Conservation (phyloP, 345 rosid species). For the Populus pruinosa region DNA sequence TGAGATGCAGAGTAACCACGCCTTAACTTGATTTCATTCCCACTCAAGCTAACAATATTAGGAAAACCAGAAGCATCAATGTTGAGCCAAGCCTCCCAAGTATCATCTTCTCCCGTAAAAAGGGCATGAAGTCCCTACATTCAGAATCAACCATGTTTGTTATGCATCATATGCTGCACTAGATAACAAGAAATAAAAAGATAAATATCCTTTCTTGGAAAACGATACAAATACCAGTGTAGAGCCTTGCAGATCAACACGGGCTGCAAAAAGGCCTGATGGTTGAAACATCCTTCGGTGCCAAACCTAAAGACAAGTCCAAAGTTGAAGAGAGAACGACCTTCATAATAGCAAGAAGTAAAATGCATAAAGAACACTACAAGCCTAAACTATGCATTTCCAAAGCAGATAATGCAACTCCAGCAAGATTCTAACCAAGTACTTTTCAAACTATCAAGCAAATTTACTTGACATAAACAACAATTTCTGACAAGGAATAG, state of each 20-base stretch:
- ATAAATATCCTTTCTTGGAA: conserved; percentile 5
- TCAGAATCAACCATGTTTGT: conserved; percentile 13
- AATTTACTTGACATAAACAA: background rate
- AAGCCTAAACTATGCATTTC: background rate
- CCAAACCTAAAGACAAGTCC: conserved; percentile 69
- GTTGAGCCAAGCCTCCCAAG: conserved; percentile 97
- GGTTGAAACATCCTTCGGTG: conserved; percentile 88
- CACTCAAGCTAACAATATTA: conserved; percentile 54
- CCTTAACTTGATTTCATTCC: conserved; percentile 78
- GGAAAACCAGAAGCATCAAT: conserved; percentile 78
- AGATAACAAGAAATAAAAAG: conserved; percentile 8
- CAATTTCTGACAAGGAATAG: background rate
- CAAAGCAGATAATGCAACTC: background rate
- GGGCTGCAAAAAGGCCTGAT: conserved; percentile 96
- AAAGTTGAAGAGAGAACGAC: conserved; percentile 1
- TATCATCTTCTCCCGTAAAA: conserved; percentile 89
- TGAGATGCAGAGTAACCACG: conserved; percentile 79
- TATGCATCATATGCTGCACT: conserved; percentile 8
- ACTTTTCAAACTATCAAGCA: background rate
- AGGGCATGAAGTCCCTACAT: conserved; percentile 87
- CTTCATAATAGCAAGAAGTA: background rate
- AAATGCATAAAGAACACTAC: background rate
- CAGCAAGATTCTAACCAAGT: background rate
- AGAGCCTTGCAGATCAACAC: conserved; percentile 84
- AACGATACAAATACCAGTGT: conserved; percentile 50